A percentile compares a stretch with the other conserved stretches of the same genome.
Evolutionary conservation across 345 rosid genomes (phyloP).

Genomic region (Dipteronia sinensis): DNA sequence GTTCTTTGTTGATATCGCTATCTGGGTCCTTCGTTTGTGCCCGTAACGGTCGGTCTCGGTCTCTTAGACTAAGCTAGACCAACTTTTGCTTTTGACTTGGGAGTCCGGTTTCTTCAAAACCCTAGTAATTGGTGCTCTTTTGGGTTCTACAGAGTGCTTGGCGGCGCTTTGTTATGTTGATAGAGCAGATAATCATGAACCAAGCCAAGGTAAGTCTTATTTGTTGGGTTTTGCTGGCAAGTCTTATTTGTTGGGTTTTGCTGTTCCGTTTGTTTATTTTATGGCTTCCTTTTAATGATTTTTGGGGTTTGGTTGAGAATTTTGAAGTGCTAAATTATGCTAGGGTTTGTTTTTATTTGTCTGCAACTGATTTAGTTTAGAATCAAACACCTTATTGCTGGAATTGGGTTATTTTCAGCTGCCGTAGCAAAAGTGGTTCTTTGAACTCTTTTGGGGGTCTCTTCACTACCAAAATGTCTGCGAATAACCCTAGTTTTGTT

Average conservation of each 20-base stretch:
- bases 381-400: constrained; percentile 10
- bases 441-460: constrained; percentile 5
- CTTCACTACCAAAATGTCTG: constrained; percentile 29
- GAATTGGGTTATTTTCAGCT: constrained; percentile 17
- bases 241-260: too few species aligned
- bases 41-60: not conserved
- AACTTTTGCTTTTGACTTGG: not conserved
- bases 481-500: constrained; percentile 31
- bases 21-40: constrained; percentile 4
- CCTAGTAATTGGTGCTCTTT: not conserved
- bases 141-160: not conserved
- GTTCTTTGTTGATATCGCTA: not conserved
- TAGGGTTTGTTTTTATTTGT: constrained; percentile 12
- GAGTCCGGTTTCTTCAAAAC: constrained; percentile 3
- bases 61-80: not conserved
- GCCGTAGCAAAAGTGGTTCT: constrained; percentile 15
- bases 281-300: constrained; percentile 5
- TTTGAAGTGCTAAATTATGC: not conserved
- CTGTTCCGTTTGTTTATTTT: not conserved
- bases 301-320: not conserved
- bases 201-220: not conserved
- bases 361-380: constrained; percentile 2
- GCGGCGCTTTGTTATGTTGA: not conserved
- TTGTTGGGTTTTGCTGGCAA: constrained; percentile 2
- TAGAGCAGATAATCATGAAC: not conserved